These are phyloP conservation scores for Phytophthora ohioensis DNA, from an alignment of 352 stramenopile species.

Conservation along the genomic window DNA sequence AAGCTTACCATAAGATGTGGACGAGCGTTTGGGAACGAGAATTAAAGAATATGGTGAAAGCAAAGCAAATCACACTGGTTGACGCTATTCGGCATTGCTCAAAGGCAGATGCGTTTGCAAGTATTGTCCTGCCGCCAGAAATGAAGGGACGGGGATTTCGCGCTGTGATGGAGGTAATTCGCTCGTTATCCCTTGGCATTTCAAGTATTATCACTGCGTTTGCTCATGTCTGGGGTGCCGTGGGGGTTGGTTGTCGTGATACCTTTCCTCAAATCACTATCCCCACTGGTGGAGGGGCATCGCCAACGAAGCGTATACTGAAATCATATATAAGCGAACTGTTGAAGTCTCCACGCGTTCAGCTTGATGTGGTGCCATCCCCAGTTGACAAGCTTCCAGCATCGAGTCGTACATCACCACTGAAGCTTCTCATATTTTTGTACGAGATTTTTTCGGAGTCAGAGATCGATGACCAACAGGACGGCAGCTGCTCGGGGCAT, in stretches of 20 bases:
- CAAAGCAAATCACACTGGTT: slow-evolving; percentile 20
- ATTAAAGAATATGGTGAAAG: slow-evolving; percentile 11
- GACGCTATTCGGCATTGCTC: slow-evolving; percentile 48
- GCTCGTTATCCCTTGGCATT: slow-evolving; percentile 18
- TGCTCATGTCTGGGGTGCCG: slow-evolving; percentile 25
- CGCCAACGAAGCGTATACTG: slow-evolving; percentile 30
- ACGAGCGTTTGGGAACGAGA: slow-evolving; percentile 48
- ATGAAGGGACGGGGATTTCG: slow-evolving; percentile 33
- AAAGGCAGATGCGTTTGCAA: slow-evolving; percentile 43
- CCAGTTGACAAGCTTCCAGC: not conserved
- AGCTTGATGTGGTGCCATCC: slow-evolving; percentile 1
- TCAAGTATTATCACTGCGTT: slow-evolving; percentile 30
- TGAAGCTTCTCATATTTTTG: slow-evolving; percentile 35
- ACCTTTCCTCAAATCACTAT: not conserved
- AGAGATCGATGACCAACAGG: not conserved
- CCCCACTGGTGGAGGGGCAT: not conserved
- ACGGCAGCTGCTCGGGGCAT: slow-evolving; percentile 17
- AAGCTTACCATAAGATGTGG: slow-evolving; percentile 37
- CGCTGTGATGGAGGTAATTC: slow-evolving; percentile 33
- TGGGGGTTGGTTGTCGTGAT: not conserved
- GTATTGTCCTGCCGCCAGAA: slow-evolving; percentile 6
- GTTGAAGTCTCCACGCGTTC: slow-evolving; percentile 12
- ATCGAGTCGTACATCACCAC: slow-evolving; percentile 1
- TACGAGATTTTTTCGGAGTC: slow-evolving; percentile 35
- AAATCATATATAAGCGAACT: slow-evolving; percentile 39